Base-by-base conservation (phyloP, 2,329 filamentous ascomycete species). In the Hypocreales sp. region DNA sequence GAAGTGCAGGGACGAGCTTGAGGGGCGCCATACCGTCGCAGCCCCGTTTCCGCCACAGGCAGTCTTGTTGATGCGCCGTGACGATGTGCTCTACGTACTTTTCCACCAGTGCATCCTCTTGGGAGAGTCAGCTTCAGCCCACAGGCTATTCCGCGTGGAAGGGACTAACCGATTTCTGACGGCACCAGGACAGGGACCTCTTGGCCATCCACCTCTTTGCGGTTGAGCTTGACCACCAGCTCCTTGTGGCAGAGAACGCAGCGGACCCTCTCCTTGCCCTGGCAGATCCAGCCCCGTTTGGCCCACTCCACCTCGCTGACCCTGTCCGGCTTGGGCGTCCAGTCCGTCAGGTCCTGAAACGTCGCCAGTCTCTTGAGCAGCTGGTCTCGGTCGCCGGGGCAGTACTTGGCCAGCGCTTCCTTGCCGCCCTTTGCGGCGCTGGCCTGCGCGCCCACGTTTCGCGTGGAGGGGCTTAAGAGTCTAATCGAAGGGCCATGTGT, bases 281-380 rank as follows among this genome's bases (percentile, higher is more conserved):
- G 72, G 42, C 87, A 94, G 4, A 77, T 64, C 87, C 90, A 98
- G 1, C 87, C 87, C 32, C 80, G 63, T 58, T 87, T 93, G 1
- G 86, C 86, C 90, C 90, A 98, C 48, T 84, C 79, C 7, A 94
- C 74, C 53, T 95, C 90, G 45, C 73, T 83, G 40, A 95, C 75
- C 19, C 63, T 64, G 28, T 86, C 71, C 0, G 90, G 86, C 48
- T 95, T 95, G 0, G 82, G 79, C n/a, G 80, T 79, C 87, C 87
- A 98, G 47, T 79, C 71, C 29, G 83, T 90, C 25, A 95, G 74
- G 39, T 87, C 83, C 45, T 87, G 79, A 46, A 92, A 98, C 0
- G 83, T 92, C 33, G 78, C 78, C 16, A 98, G 61, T 15, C 90
- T 64, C 40, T 68, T 72, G 8, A 95, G 62, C 35, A 95, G 84